phyloP scores from a whole-genome alignment of 177 flowering plant species.

The Vitis hybrid region DNA sequence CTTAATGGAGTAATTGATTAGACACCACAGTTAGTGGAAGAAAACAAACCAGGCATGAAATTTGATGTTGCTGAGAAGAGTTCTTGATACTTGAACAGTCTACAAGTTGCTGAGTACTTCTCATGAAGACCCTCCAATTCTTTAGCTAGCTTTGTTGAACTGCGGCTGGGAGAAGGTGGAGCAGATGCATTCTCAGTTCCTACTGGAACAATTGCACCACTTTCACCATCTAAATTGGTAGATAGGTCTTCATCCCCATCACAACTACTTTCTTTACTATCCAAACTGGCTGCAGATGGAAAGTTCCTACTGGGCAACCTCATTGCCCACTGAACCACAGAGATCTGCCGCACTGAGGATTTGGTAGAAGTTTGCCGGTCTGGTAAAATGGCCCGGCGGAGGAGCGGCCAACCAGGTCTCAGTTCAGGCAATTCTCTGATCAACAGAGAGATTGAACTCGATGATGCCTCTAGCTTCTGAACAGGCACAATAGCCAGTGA shows the following conservation, averaged over 20 bases:
- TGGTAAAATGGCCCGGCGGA: slow-evolving; percentile 27
- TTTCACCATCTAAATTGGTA: slow-evolving; percentile 34
- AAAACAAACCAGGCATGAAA: slow-evolving; percentile 62
- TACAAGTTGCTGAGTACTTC: slow-evolving; percentile 75
- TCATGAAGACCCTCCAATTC: slow-evolving; percentile 73
- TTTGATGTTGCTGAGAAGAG: slow-evolving; percentile 70
- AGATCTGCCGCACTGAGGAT: slow-evolving; percentile 23
- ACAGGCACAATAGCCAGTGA: slow-evolving; percentile 66
- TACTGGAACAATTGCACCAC: slow-evolving; percentile 55
- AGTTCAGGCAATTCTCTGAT: slow-evolving; percentile 44
- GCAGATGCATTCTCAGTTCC: slow-evolving; percentile 25
- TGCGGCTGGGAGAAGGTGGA: slow-evolving; percentile 26
- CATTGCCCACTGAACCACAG: slow-evolving; percentile 62
- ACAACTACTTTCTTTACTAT: slow-evolving; percentile 21
- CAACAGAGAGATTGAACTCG: slow-evolving; percentile 37
- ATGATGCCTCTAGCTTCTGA: slow-evolving; percentile 31
- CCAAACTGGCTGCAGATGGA: slow-evolving; percentile 23
- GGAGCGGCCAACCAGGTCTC: slow-evolving; percentile 73
- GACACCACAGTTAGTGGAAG: background rate
- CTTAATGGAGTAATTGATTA: background rate
- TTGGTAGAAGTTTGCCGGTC: slow-evolving; percentile 8
- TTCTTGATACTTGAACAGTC: slow-evolving; percentile 68
- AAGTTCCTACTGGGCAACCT: slow-evolving; percentile 33
- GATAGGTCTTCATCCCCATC: slow-evolving; percentile 13
- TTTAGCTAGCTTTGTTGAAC: slow-evolving; percentile 25